Percentiles rank a stretch among this genome's conserved stretches.
phyloP scores from a whole-genome alignment of 129 eudicot genomes.

The Dittrichia graveolens region DNA sequence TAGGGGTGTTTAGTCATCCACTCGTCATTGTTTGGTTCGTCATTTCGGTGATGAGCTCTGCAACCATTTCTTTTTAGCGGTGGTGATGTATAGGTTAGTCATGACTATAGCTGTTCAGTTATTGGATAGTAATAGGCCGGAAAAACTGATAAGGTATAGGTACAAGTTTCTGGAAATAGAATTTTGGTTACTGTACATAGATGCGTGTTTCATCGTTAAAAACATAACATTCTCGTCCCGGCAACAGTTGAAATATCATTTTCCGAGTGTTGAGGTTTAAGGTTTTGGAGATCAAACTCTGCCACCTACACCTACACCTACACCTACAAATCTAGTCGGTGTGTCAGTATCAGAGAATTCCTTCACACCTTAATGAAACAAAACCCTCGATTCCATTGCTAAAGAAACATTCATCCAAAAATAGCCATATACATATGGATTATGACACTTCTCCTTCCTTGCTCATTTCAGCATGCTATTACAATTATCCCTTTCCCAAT shows the following conservation, averaged over 20 bases:
- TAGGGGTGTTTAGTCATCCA: too few relatives aligned
- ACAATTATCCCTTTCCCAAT: background rate
- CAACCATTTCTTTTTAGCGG: too few relatives aligned
- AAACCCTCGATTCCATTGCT: slow-evolving; percentile 1
- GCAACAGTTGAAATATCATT: slow-evolving; percentile 13
- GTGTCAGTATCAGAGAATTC: slow-evolving; percentile 30
- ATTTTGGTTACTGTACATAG: too few relatives aligned
- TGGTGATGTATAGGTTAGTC: too few relatives aligned
- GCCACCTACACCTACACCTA: slow-evolving; percentile 35
- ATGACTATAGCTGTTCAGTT: too few relatives aligned
- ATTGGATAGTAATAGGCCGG: too few relatives aligned
- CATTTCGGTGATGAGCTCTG: too few relatives aligned
- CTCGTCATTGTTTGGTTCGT: too few relatives aligned
- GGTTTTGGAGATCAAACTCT: background rate
- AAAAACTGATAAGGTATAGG: too few relatives aligned
- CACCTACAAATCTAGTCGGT: slow-evolving; percentile 30
- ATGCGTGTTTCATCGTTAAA: too few relatives aligned
- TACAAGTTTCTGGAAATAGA: too few relatives aligned
- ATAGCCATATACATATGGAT: slow-evolving; percentile 8
- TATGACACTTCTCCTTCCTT: slow-evolving; percentile 29
- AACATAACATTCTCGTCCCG: background rate
- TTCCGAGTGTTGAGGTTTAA: background rate
- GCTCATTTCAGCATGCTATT: slow-evolving; percentile 9
- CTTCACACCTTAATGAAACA: slow-evolving; percentile 12
- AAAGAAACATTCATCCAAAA: background rate